A percentile compares a stretch with the other conserved stretches of the same genome.
Conservation (phyloP, 148 eudicot genomes). For the Rheum nobile region DNA sequence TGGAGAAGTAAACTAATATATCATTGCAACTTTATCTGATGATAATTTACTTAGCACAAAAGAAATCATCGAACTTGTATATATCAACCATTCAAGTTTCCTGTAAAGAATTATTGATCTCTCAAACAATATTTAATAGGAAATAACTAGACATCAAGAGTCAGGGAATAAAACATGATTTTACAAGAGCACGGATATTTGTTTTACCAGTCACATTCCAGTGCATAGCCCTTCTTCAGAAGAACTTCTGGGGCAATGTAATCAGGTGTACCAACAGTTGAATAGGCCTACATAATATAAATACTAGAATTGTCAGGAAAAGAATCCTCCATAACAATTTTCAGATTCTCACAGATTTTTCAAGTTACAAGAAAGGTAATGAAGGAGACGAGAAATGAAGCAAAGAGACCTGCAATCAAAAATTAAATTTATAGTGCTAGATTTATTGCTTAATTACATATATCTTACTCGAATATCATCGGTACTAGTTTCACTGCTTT, state of each 20-base stretch:
- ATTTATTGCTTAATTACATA: background rate
- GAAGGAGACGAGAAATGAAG: background rate
- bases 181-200: background rate
- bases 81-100: background rate
- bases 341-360: conserved; percentile 1
- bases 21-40: background rate
- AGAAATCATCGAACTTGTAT: background rate
- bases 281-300: conserved; percentile 66
- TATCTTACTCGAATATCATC: background rate
- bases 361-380: conserved; percentile 1
- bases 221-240: conserved; percentile 78
- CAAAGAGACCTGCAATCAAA: background rate
- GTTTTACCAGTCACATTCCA: conserved; percentile 93
- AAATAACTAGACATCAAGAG: background rate
- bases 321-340: background rate
- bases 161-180: background rate
- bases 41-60: background rate
- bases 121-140: background rate
- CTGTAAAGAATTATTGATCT: background rate
- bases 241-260: conserved; percentile 97
- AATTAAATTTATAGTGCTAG: background rate
- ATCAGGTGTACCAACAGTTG: conserved; percentile 96
- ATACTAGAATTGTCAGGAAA: conserved; percentile 13
- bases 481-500: background rate
- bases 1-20: background rate